Evolutionary conservation across 2,329 filamentous ascomycete genomes (phyloP), one percentile per base, ranked within the genome.

Genomic region (Aureobasidium sp.): DNA sequence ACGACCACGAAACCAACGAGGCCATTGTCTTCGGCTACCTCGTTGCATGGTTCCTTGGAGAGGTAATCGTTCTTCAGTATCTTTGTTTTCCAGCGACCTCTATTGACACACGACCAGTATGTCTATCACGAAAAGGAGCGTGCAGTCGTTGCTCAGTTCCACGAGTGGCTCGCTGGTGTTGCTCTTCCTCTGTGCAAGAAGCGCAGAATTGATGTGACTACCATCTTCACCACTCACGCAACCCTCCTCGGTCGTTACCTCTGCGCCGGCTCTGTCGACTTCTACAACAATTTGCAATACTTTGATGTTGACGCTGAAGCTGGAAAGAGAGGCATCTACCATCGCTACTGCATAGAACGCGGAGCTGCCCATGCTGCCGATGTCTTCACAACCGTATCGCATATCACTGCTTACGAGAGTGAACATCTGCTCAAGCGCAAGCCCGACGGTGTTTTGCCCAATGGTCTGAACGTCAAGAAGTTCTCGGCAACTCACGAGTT

Each of bases 401-500:
- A 97, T 76, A 97, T 99, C 72, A 99, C 94, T 5, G 94, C 94
- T 10, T 97, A 96, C 76, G 94, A 99, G 78, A 96, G 91, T 71
- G 94, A 99, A 80, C 93, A 99, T 77, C 78, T 99, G 69, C 83
- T 99, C 67, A 63, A 97, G 83, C 88, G 94, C 67, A 97, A 97
- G 78, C 94, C 94, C 0, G 94, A 99, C 69, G 94, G 94, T 46
- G 94, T 99, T 7, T 77, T 97, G 68, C 94, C 94, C 68, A 99
- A 99, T 71, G 94, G 94, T 66, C 82, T 99, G 71, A 99, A 99
- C 71, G 94, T 99, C 65, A 97, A 92, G 77, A 97, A 97, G 76
- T 97, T 97, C 79, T 93, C 92, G 9, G 94, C 94, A 7, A 92
- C 97, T 70, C 94, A 99, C 80, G 94, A 99, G 77, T 97, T 97